phyloP scores from a whole-genome alignment of 2,329 filamentous ascomycete genomes.

The Canariomyces notabilis region DNA sequence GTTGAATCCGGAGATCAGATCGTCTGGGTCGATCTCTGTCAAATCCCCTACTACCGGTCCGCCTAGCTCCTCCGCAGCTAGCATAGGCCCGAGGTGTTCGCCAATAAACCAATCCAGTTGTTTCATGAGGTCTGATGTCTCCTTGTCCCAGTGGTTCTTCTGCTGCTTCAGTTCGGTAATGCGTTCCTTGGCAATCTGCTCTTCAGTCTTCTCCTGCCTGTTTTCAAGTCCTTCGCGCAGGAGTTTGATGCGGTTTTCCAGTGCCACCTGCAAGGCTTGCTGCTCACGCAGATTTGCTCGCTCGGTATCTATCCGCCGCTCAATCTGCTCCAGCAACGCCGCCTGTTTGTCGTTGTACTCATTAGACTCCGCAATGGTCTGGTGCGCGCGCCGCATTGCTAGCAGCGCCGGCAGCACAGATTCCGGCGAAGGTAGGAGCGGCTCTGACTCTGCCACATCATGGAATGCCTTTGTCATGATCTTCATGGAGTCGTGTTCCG shows the following conservation, averaged over 20 bases:
- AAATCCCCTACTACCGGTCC: conserved; percentile 76
- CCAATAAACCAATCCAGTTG: conserved; percentile 68
- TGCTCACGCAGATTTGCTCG: conserved; percentile 50
- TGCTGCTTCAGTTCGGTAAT: conserved; percentile 56
- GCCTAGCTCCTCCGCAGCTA: conserved; percentile 78
- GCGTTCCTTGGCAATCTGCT: conserved; percentile 58
- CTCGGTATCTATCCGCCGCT: conserved; percentile 47
- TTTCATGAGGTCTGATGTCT: conserved; percentile 57
- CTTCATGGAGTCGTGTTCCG: conserved; percentile 33
- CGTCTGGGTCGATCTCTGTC: conserved; percentile 57
- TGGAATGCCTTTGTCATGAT: conserved; percentile 63
- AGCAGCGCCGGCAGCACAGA: conserved; percentile 68
- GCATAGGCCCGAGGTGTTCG: conserved; percentile 63
- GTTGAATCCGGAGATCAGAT: conserved; percentile 56
- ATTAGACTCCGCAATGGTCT: conserved; percentile 60
- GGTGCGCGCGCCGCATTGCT: conserved; percentile 62
- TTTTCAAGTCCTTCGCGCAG: conserved; percentile 54
- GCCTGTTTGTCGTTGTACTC: conserved; percentile 48
- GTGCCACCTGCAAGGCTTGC: conserved; percentile 47
- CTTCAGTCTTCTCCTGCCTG: conserved; percentile 52
- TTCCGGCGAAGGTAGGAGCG: conserved; percentile 59
- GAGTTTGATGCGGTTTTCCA: conserved; percentile 53
- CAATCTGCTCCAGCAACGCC: conserved; percentile 38
- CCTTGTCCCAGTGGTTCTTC: conserved; percentile 55
- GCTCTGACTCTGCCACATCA: conserved; percentile 54